phyloP scores from a whole-genome alignment of 805 yeast genomes.

The Isabelozyma pseudorhagii region DNA sequence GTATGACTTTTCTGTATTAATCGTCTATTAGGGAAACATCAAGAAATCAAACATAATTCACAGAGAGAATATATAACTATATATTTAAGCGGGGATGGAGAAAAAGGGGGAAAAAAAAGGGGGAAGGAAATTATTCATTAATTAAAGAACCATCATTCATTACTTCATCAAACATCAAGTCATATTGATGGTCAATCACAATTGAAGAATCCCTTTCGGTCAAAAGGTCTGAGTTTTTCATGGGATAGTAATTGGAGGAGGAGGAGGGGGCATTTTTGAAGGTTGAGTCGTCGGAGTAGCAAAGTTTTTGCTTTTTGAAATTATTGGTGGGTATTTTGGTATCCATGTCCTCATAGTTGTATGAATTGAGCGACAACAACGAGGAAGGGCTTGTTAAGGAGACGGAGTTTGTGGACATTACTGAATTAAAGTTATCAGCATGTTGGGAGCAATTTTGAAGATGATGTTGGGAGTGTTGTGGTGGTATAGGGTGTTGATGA shows the following conservation, averaged over 20 bases:
- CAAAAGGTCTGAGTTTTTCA: not conserved
- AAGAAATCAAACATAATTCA: not conserved
- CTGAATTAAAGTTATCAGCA: not conserved
- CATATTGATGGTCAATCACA: slow-evolving; percentile 9
- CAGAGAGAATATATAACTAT: not conserved
- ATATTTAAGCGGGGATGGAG: not conserved
- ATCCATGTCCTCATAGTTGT: slow-evolving; percentile 15
- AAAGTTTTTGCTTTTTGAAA: slow-evolving; percentile 1
- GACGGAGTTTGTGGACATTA: slow-evolving; percentile 6
- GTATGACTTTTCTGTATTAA: not conserved
- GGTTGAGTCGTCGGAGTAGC: not conserved
- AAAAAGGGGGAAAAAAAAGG: not conserved
- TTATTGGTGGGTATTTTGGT: slow-evolving; percentile 9
- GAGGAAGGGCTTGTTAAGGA: slow-evolving; percentile 35
- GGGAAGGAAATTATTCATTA: not conserved
- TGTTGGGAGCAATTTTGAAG: not conserved
- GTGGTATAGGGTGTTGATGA: not conserved
- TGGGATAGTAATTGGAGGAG: not conserved
- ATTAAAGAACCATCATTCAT: slow-evolving; percentile 8
- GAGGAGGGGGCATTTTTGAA: not conserved
- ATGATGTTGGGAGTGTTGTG: not conserved
- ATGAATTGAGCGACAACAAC: slow-evolving; percentile 30
- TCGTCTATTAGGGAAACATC: not conserved
- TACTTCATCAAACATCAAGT: slow-evolving; percentile 25
- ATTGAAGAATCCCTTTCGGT: not conserved